Percentiles rank a stretch among this genome's conserved stretches.
Conservation (phyloP, 2,329 filamentous ascomycete genomes). For the Dactylellina leptospora region DNA sequence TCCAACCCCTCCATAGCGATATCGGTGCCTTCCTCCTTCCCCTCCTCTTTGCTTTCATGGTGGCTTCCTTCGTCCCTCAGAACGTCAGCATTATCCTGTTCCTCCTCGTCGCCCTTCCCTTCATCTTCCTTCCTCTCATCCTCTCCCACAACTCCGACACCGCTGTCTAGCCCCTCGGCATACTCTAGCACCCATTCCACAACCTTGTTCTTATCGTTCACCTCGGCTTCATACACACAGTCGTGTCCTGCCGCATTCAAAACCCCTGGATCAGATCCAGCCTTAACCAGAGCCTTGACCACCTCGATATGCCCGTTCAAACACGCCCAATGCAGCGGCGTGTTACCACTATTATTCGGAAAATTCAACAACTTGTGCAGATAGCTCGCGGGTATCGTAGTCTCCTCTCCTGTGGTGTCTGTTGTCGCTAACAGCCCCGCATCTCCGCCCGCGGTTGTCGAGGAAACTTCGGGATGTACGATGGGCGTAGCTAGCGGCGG, state of each 20-base stretch:
- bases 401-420: conserved; percentile 24
- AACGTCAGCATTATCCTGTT: conserved; percentile 32
- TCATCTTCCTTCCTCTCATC: conserved; percentile 12
- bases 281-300: conserved; percentile 75
- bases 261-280: conserved; percentile 78
- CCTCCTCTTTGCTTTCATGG: conserved; percentile 12
- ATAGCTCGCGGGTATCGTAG: conserved; percentile 53
- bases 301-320: conserved; percentile 84
- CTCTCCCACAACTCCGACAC: conserved; percentile 49
- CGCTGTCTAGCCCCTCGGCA: conserved; percentile 60
- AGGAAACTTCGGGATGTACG: conserved; percentile 14
- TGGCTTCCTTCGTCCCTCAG: conserved; percentile 40
- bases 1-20: conserved; percentile 35
- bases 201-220: conserved; percentile 73
- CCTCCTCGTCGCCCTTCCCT: conserved; percentile 1
- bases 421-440: conserved; percentile 5
- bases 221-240: conserved; percentile 76
- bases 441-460: neutral
- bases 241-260: conserved; percentile 87
- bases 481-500: conserved; percentile 22
- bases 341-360: conserved; percentile 85
- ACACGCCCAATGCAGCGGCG: conserved; percentile 90
- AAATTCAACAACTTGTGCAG: conserved; percentile 61
- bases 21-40: neutral
- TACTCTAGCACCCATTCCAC: conserved; percentile 66